Conservation (phyloP, 2,329 filamentous ascomycete genomes). For the Cercospora sojina region DNA sequence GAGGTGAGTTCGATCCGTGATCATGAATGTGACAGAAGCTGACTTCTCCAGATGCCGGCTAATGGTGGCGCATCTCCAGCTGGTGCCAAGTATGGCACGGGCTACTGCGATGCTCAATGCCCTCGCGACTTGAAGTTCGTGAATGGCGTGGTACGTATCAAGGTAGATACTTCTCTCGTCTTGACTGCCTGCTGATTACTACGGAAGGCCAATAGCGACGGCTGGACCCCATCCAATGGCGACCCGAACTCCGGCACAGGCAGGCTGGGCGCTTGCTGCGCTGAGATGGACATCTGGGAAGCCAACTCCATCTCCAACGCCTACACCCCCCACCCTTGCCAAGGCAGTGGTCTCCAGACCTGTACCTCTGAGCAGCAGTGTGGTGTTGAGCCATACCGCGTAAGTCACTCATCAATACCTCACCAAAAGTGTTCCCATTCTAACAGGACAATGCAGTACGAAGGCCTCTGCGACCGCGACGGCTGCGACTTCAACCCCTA, state of each 20-base stretch:
- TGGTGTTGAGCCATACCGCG: conserved; percentile 34
- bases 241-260: conserved; percentile 34
- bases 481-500: conserved; percentile 70
- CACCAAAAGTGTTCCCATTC: neutral
- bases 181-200: conserved; percentile 5
- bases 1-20: neutral
- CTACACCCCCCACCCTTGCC: conserved; percentile 66
- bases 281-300: conserved; percentile 69
- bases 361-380: conserved; percentile 51
- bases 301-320: conserved; percentile 65
- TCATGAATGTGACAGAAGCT: neutral
- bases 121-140: conserved; percentile 41
- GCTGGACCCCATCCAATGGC: conserved; percentile 29
- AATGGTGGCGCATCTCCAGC: conserved; percentile 57
- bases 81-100: conserved; percentile 52
- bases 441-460: conserved; percentile 42
- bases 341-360: conserved; percentile 41
- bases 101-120: conserved; percentile 56
- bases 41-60: conserved; percentile 55
- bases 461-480: conserved; percentile 64
- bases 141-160: conserved; percentile 23
- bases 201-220: conserved; percentile 48
- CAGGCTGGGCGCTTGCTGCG: conserved; percentile 61
- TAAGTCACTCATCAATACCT: neutral
- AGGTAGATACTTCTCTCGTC: no score